Conservation (phyloP, 441 rosid species). For the Pelargonium myrrhifolium region DNA sequence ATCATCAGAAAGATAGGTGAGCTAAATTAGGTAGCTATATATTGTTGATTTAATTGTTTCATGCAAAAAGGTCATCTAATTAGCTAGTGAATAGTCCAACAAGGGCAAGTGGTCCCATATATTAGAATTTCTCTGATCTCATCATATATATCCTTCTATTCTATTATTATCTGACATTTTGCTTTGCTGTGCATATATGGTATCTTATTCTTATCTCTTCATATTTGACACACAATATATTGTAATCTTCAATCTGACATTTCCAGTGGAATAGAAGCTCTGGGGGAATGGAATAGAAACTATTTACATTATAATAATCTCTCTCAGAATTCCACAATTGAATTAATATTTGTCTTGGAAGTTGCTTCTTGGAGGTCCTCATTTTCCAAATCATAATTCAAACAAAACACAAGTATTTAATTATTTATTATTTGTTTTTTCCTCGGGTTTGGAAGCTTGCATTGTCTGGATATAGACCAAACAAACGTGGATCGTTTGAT, state of each 20-base stretch:
- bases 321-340: slow-evolving; percentile 22
- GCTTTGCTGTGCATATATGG: too few species aligned
- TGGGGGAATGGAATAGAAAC: slow-evolving; percentile 88
- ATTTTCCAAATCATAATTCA: slow-evolving; percentile 37
- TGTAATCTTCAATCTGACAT: slow-evolving; percentile 40
- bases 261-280: slow-evolving; percentile 85
- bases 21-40: background rate
- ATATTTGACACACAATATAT: slow-evolving; percentile 7
- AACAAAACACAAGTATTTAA: slow-evolving; percentile 20
- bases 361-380: slow-evolving; percentile 32
- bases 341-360: slow-evolving; percentile 38
- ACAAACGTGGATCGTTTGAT: slow-evolving; percentile 1
- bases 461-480: slow-evolving; percentile 31
- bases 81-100: too few species aligned
- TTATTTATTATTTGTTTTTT: background rate
- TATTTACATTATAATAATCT: background rate
- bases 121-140: background rate
- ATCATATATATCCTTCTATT: background rate
- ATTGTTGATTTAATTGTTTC: background rate
- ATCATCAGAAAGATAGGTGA: background rate
- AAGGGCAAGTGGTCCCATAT: background rate
- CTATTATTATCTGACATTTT: too few species aligned
- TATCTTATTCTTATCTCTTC: slow-evolving; percentile 7
- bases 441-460: slow-evolving; percentile 13
- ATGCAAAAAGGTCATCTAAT: background rate